A percentile compares a stretch with the other conserved stretches of the same genome.
These are phyloP conservation scores for Diplodia scrobiculata DNA, from an alignment of 2,329 filamentous ascomycete species.

Conservation along the genomic window DNA sequence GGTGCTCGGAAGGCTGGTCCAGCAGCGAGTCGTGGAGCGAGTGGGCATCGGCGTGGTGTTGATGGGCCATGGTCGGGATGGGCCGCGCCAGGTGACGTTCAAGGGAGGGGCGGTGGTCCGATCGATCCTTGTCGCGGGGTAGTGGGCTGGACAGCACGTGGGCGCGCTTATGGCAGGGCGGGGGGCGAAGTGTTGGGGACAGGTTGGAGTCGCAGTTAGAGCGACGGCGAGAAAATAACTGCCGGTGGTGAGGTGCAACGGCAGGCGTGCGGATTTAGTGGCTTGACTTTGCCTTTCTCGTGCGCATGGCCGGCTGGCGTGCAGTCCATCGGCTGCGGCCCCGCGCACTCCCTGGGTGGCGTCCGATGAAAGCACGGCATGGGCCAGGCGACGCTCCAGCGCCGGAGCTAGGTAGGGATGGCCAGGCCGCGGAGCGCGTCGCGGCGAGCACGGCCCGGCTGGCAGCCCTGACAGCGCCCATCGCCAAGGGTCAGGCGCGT, in stretches of 20 bases:
- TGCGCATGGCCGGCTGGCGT: constrained; percentile 6
- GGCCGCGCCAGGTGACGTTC: constrained; percentile 12
- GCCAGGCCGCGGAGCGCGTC: neutral
- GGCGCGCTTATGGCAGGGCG: neutral
- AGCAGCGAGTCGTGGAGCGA: constrained; percentile 26
- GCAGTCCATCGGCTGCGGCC: neutral
- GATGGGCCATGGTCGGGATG: constrained; percentile 15
- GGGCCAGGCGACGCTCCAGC: neutral
- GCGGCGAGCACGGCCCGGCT: neutral
- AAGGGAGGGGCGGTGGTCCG: neutral
- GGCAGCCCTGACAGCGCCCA: neutral
- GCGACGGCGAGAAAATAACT: constrained; percentile 18
- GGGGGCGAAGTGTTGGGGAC: neutral
- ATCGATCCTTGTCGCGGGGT: neutral
- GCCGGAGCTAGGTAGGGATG: neutral
- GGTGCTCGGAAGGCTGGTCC: constrained; percentile 12
- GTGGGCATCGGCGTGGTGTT: neutral
- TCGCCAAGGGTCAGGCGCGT: neutral
- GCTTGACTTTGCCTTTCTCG: neutral
- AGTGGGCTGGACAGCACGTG: neutral
- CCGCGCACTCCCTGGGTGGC: neutral
- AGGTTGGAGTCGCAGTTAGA: neutral
- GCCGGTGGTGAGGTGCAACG: constrained; percentile 12
- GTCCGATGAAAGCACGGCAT: neutral
- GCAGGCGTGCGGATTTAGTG: neutral